Evolutionary conservation across 345 rosid genomes (phyloP), one percentile per base, ranked within the genome.

Genomic region (Arabis alpina): DNA sequence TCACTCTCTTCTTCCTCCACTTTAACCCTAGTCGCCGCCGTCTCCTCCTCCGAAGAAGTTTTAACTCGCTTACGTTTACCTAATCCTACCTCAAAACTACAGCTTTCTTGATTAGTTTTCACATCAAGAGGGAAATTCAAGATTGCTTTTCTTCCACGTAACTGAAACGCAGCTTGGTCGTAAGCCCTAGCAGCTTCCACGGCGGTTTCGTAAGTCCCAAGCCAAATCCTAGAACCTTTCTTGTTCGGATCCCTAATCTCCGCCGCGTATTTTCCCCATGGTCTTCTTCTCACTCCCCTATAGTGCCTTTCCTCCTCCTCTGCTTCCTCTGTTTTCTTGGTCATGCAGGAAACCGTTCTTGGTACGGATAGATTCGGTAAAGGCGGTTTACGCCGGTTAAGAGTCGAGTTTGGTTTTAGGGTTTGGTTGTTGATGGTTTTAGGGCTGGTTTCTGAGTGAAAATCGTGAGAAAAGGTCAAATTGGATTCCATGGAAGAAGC

Each of bases 201-300:
- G 24, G 91, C 91, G 0, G 86, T 84, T 13, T 93, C 94, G 66
- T 91, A 93, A 0, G 97, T 93, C 11, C 98, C 98, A 8, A 93
- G 87, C 98, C 98, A 93, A 14, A 87, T 79, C 23, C 98, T 81
- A 12, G 88, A 76, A 8, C 98, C 98, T 66, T 93, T 93, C 40
- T 74, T 77, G 64, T 85, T 88, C 4, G 98, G 98, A 70, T 93
- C 97, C 5, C 98, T 87, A 13, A 93, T 91, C 81, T 91, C 98
- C 14, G 97, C 96, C 1, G 96, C 96, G 66, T 72, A 93, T 61
- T 85, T 93, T 1, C 98, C 97, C 97, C 98, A 93, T 2, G 96
- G 98, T 48, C 98, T 72, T 14, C 92, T 77, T 55, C 97, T 70
- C 0, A 91, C 98, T 2, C 98, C 97, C 54, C 97, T 81, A 81